phyloP scores from a whole-genome alignment of 371 early-diverging fungal genomes.

The Rhizopus arrhizus region DNA sequence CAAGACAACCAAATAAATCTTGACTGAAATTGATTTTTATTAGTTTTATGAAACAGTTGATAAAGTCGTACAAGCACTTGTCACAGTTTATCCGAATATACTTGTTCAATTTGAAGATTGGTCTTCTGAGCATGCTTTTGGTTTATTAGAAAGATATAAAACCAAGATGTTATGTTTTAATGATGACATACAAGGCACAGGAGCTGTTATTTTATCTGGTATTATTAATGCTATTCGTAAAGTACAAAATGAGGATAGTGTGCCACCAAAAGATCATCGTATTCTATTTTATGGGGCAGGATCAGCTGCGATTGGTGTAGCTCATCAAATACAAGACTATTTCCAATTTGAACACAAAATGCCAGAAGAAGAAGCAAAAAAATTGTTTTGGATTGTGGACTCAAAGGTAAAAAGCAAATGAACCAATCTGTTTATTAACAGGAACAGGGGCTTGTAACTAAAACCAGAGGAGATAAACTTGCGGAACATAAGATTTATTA shows the following conservation, averaged over 20 bases:
- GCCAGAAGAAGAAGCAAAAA: conserved; percentile 72
- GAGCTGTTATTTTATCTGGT: conserved; percentile 87
- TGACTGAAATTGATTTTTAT: conserved; percentile 75
- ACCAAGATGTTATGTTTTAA: conserved; percentile 75
- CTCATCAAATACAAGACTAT: conserved; percentile 80
- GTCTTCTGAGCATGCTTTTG: conserved; percentile 85
- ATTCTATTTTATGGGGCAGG: conserved; percentile 91
- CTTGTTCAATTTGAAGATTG: conserved; percentile 95
- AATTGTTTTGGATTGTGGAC: conserved; percentile 86
- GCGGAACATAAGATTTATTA: conserved; percentile 81
- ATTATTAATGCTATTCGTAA: conserved; percentile 85
- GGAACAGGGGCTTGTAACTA: conserved; percentile 69
- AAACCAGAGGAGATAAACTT: conserved; percentile 83
- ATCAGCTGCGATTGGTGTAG: conserved; percentile 89
- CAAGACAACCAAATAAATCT: conserved; percentile 70
- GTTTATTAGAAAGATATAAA: conserved; percentile 69
- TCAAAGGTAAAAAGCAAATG: conserved; percentile 46
- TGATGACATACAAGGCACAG: conserved; percentile 79
- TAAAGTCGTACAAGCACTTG: conserved; percentile 74
- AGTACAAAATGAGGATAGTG: conserved; percentile 53
- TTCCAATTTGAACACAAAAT: conserved; percentile 69
- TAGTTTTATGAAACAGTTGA: conserved; percentile 82
- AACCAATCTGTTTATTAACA: neutral
- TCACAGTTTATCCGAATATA: conserved; percentile 70
- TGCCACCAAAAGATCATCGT: conserved; percentile 71